Percentiles rank a stretch among this genome's conserved stretches.
phyloP scores from a whole-genome alignment of 2,329 filamentous ascomycete genomes.

The Emmonsiellopsis sp. region DNA sequence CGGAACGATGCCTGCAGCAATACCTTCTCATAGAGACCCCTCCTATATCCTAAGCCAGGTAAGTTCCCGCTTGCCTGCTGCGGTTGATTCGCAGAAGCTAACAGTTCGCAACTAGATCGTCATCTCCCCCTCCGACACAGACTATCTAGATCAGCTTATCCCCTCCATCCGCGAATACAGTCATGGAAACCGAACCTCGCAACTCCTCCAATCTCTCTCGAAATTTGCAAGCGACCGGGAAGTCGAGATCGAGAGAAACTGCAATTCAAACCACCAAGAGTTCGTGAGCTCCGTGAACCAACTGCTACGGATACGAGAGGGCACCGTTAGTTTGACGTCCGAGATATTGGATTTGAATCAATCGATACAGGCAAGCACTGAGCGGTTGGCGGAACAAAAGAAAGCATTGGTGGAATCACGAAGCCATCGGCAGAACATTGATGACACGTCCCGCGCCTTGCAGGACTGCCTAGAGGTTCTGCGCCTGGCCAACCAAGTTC shows the following conservation, averaged over 20 bases:
- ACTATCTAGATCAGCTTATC: conserved; percentile 93
- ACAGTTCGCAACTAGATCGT: conserved; percentile 58
- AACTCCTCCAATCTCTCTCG: conserved; percentile 67
- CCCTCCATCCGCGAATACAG: conserved; percentile 88
- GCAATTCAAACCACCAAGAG: conserved; percentile 91
- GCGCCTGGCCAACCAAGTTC: conserved; percentile 84
- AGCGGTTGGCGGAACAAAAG: conserved; percentile 90
- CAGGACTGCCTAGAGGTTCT: conserved; percentile 88
- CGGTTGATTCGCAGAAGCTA: neutral
- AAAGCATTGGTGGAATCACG: conserved; percentile 87
- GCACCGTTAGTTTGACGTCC: conserved; percentile 75
- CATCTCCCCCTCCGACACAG: conserved; percentile 78
- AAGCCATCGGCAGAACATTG: conserved; percentile 87
- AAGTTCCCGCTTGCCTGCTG: neutral
- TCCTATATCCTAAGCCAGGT: conserved; percentile 33
- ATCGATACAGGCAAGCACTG: conserved; percentile 89
- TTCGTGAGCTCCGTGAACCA: conserved; percentile 91
- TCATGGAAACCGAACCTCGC: conserved; percentile 60
- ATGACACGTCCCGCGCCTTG: conserved; percentile 79
- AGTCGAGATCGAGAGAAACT: conserved; percentile 84
- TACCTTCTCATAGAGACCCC: conserved; percentile 26
- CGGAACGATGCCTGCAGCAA: conserved; percentile 27
- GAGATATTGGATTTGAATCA: conserved; percentile 91
- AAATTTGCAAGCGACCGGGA: conserved; percentile 82
- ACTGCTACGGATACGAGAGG: conserved; percentile 83